Conservation (phyloP, 1,284 basidiomycete species). For the Heterobasidion parviporum region DNA sequence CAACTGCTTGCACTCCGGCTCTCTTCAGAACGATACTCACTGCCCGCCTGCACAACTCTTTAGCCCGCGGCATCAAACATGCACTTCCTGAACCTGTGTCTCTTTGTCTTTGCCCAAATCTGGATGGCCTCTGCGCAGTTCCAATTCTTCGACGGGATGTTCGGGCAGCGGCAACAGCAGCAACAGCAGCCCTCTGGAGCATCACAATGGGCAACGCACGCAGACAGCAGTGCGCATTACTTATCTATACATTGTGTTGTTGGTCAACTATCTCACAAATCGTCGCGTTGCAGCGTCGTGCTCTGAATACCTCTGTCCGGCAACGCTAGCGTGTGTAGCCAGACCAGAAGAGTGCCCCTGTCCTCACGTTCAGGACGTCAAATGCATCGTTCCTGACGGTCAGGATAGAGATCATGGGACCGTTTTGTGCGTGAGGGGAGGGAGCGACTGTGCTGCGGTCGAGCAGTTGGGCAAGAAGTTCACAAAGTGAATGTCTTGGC, state of each 20-base stretch:
- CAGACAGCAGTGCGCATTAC: constrained; percentile 29
- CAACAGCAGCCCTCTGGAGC: constrained; percentile 37
- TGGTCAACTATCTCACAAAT: too few relatives aligned
- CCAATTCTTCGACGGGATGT: constrained; percentile 59
- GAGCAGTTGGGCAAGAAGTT: constrained; percentile 24
- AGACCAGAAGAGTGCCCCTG: constrained; percentile 34
- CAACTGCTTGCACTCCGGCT: too few relatives aligned
- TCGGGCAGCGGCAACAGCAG: constrained; percentile 38
- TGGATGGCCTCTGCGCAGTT: constrained; percentile 41
- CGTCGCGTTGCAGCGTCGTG: constrained; percentile 8
- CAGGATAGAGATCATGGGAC: constrained; percentile 26
- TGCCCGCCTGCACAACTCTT: too few relatives aligned
- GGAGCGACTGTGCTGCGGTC: constrained; percentile 26
- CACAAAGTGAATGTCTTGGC: constrained; percentile 9
- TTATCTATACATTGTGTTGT: neutral
- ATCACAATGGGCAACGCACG: constrained; percentile 54
- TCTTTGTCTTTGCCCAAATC: constrained; percentile 13
- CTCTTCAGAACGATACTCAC: too few relatives aligned
- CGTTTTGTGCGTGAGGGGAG: constrained; percentile 30
- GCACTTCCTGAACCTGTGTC: neutral
- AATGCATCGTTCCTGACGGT: constrained; percentile 30
- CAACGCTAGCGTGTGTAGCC: constrained; percentile 29
- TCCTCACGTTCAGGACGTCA: constrained; percentile 33
- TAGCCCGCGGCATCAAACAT: too few relatives aligned
- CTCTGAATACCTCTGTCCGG: constrained; percentile 12